Percentiles rank a stretch among this genome's conserved stretches.
phyloP scores from a whole-genome alignment of 306 rosid species.

The Psophocarpus tetragonolobus region DNA sequence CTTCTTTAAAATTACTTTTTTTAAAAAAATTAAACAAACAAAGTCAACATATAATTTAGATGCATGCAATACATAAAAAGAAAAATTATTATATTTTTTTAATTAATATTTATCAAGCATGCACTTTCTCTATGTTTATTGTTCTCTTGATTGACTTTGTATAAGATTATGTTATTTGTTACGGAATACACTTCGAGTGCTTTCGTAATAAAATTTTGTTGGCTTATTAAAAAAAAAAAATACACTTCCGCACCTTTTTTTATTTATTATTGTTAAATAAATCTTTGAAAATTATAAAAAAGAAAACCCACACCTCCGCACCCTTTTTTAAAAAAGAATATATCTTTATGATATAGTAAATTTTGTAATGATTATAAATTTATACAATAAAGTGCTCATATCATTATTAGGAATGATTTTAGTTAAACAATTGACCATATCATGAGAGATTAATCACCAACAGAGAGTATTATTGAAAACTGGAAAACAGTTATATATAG shows the following conservation, averaged over 20 bases:
- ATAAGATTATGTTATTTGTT: no score
- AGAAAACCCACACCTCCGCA: no score
- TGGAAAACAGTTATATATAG: not conserved
- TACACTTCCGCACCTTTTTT: not conserved
- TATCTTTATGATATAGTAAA: not conserved
- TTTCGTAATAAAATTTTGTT: no score
- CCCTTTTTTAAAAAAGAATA: no score
- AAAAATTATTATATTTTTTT: not conserved
- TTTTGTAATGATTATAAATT: not conserved
- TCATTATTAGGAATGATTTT: not conserved
- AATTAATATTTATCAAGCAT: not conserved
- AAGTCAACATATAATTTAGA: not conserved
- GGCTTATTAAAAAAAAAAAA: no score
- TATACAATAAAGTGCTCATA: not conserved
- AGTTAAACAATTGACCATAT: not conserved
- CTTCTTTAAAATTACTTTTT: no score
- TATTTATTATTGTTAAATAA: not conserved
- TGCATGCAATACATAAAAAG: not conserved
- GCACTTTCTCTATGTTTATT: not conserved
- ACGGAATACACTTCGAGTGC: no score
- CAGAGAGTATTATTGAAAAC: not conserved
- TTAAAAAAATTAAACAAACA: not conserved
- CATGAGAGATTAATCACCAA: not conserved
- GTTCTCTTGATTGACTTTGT: no score
- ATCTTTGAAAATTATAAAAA: not conserved